A percentile compares a stretch with the other conserved stretches of the same genome.
Conservation (phyloP, 305 asterid species). For the Caryopteris hybrid region DNA sequence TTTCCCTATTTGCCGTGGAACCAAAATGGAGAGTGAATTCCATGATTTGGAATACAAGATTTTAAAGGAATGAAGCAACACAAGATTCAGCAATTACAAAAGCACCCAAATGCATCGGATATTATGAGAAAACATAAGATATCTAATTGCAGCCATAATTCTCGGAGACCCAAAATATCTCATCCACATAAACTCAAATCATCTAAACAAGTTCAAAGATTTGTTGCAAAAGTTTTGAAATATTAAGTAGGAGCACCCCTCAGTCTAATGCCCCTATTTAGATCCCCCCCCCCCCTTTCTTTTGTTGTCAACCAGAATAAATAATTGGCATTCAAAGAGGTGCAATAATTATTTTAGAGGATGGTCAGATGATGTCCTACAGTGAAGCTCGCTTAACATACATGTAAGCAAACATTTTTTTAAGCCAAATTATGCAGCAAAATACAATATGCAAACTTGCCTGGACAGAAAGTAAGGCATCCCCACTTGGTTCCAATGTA, state of each 20-base stretch:
- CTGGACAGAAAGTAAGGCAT: conserved; percentile 63
- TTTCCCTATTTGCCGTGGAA: neutral
- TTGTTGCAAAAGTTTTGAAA: neutral
- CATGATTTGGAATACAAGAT: neutral
- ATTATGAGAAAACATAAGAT: neutral
- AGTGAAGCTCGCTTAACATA: neutral
- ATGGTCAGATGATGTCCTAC: neutral
- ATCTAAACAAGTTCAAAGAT: neutral
- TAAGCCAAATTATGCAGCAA: neutral
- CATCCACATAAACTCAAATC: neutral
- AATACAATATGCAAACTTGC: conserved; percentile 29
- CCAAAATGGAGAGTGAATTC: neutral
- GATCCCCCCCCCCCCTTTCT: neutral
- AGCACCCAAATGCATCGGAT: neutral
- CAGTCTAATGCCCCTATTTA: neutral
- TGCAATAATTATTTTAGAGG: neutral
- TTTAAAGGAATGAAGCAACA: neutral
- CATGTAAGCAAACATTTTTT: neutral
- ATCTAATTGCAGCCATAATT: neutral
- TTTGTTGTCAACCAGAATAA: neutral
- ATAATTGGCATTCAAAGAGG: neutral
- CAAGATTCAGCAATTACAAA: neutral
- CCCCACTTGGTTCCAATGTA: conserved; percentile 45
- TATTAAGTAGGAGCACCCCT: neutral
- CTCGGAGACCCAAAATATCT: neutral